Conservation (phyloP, 768 basidiomycete species). For the Termitomyces titanicus region DNA sequence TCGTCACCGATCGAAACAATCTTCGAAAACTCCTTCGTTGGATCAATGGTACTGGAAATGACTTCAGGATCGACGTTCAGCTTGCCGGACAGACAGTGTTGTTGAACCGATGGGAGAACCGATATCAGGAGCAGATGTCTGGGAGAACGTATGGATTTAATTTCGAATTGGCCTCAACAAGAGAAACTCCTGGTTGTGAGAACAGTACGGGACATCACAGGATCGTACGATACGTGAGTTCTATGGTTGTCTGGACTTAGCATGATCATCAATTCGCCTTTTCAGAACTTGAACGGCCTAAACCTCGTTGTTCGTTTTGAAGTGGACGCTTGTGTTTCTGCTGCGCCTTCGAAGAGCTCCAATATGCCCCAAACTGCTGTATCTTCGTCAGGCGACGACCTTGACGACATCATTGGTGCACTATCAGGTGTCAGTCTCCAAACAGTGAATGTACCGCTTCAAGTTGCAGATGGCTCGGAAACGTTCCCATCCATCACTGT, state of each 20-base stretch:
- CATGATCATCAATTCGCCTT: neutral
- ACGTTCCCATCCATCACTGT: conserved; percentile 19
- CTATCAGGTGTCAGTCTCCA: conserved; percentile 29
- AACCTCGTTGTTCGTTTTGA: conserved; percentile 58
- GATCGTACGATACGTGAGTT: conserved; percentile 57
- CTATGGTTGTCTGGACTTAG: neutral
- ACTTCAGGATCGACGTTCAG: conserved; percentile 72
- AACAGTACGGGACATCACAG: conserved; percentile 56
- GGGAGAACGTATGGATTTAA: conserved; percentile 52
- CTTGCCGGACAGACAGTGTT: conserved; percentile 59
- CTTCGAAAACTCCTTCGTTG: conserved; percentile 62
- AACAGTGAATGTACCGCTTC: conserved; percentile 13
- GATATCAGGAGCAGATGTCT: conserved; percentile 28
- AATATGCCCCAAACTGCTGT: neutral
- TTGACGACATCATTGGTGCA: conserved; percentile 34
- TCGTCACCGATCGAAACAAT: conserved; percentile 64
- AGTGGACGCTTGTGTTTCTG: conserved; percentile 43
- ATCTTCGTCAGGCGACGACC: conserved; percentile 8
- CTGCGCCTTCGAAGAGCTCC: conserved; percentile 16
- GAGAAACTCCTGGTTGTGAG: conserved; percentile 43
- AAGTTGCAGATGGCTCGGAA: conserved; percentile 5
- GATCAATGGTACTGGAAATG: conserved; percentile 36
- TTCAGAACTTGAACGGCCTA: conserved; percentile 54
- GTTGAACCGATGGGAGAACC: conserved; percentile 55
- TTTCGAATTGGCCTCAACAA: conserved; percentile 58